Evolutionary conservation across 257 asterid genomes (phyloP).

Genomic region (Lavandula angustifolia): DNA sequence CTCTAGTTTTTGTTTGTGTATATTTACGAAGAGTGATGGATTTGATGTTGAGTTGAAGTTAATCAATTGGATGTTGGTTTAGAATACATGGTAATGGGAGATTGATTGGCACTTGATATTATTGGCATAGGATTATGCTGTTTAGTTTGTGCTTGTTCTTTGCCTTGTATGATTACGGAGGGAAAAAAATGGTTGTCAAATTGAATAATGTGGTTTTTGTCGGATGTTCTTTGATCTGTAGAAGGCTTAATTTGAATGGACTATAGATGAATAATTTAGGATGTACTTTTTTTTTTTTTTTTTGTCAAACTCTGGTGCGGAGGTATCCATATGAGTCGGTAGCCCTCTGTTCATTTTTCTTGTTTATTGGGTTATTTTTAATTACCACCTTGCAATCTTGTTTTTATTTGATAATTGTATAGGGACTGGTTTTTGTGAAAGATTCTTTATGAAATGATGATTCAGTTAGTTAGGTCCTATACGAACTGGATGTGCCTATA

Average conservation of each 20-base stretch:
- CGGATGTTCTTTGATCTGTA: constrained; percentile 15
- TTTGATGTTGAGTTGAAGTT: constrained; percentile 31
- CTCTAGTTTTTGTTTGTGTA: background rate
- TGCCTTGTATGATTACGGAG: background rate
- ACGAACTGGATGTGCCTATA: no score
- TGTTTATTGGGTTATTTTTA: no score
- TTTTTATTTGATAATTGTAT: no score
- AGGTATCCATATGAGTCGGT: background rate
- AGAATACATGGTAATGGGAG: constrained; percentile 33
- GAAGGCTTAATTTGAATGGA: constrained; percentile 10
- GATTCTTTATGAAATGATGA: no score
- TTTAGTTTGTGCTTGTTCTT: background rate
- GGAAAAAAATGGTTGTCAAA: background rate
- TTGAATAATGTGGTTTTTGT: constrained; percentile 23
- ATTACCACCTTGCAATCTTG: no score
- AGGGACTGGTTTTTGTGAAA: no score
- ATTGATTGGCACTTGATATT: constrained; percentile 27
- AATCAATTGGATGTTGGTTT: constrained; percentile 13
- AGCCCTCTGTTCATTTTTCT: no score
- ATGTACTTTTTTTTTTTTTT: constrained; percentile 23
- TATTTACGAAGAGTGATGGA: constrained; percentile 32
- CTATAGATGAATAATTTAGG: constrained; percentile 12
- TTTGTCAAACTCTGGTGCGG: background rate
- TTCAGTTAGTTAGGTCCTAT: no score
- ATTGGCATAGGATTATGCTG: constrained; percentile 1